A percentile compares a stretch with the other conserved stretches of the same genome.
Evolutionary conservation across 805 yeast genomes (phyloP).

Genomic region (Teunomyces panamensis): DNA sequence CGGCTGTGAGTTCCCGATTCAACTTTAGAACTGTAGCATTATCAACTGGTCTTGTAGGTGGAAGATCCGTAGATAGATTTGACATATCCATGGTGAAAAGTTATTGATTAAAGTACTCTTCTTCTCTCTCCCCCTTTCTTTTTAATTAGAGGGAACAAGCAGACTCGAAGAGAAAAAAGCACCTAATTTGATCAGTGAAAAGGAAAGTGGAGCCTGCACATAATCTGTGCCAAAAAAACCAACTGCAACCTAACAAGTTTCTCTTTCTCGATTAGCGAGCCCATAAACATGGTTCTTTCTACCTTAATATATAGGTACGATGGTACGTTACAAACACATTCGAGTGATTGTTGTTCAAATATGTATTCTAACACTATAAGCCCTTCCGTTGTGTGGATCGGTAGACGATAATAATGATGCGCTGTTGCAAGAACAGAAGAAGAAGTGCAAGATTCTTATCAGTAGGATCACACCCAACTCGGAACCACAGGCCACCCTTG

Average conservation of each 20-base stretch:
- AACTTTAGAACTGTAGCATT: constrained; percentile 47
- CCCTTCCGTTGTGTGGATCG: constrained; percentile 87
- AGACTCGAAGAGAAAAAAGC: background rate
- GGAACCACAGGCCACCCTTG: constrained; percentile 82
- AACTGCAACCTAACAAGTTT: background rate
- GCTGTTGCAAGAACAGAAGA: constrained; percentile 69
- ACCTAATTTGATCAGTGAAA: background rate
- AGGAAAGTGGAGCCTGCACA: background rate
- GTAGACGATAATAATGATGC: constrained; percentile 72
- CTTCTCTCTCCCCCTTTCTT: background rate
- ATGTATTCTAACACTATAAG: constrained; percentile 25
- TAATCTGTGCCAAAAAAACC: background rate
- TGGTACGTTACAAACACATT: constrained; percentile 35
- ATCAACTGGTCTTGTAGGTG: constrained; percentile 48
- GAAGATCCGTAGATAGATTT: constrained; percentile 54
- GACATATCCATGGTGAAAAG: constrained; percentile 54
- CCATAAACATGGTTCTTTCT: constrained; percentile 54
- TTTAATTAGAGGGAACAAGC: background rate
- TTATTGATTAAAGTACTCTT: background rate
- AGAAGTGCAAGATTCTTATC: constrained; percentile 75
- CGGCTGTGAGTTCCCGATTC: constrained; percentile 53
- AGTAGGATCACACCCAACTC: constrained; percentile 74
- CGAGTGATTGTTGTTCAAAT: too few relatives aligned
- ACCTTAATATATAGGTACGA: constrained; percentile 65
- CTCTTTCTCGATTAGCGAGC: background rate